Base-by-base conservation (phyloP, 2,329 filamentous ascomycete genomes). In the Ophiostoma sp. region DNA sequence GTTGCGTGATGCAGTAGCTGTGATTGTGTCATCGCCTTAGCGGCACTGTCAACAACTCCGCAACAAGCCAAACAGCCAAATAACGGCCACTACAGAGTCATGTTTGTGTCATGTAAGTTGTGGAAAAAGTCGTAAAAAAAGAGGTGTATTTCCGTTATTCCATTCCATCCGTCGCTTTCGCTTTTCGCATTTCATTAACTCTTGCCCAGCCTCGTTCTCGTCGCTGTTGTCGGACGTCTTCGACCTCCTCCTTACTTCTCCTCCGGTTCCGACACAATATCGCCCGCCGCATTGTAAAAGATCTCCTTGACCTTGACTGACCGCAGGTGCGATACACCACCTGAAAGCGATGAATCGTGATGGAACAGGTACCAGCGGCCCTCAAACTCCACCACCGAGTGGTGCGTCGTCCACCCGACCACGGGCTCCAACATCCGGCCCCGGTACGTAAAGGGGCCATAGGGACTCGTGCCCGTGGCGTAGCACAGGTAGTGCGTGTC, bases 391-490 rank as follows among this genome's bases (percentile, higher is more conserved):
- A 91, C 91, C 76, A 95, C 91, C 2, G 90, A 92, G 80, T 94
- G 92, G 82, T 94, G 92, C 72, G 92, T 95, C 59, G 92, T 94
- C 92, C 92, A 95, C 0, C 92, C 92, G 33, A 92, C 81, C 5
- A 95, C 92, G 0, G 92, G 92, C 84, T 94, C 91, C 68, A 95
- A 80, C 72, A 95, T 91, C 64, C 88, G 83, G 0, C 92, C 92
- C 0, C 85, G 86, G 75, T 93, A 94, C 0, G 88, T 92, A 77
- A 94, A 94, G 0, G 92, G 92, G 0, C 92, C 92, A 12, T 89
- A 82, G 0, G 92, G 92, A 73, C 82, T 89, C 5, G 88, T 83
- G 0, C 90, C 87, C 2, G 86, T 88, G 0, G 90, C 92, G 79
- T 93, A 94, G 76, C 85, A 91, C 42, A 95, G 83, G 80, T 86